Conservation (phyloP, 495 filamentous ascomycete genomes). For the Hypomontagnella submonticulosa region DNA sequence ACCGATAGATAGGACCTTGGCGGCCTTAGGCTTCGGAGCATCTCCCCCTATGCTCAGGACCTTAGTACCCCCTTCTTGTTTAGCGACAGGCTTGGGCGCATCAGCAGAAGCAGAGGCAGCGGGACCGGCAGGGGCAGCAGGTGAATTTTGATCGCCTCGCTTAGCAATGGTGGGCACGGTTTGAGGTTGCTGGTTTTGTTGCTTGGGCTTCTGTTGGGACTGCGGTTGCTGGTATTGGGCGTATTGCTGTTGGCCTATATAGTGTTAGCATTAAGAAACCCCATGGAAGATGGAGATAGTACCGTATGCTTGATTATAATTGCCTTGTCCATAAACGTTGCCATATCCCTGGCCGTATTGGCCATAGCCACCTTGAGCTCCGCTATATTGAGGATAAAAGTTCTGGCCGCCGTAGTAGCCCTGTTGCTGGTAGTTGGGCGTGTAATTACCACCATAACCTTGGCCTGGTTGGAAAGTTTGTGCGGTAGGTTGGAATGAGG, state of each 20-base stretch:
- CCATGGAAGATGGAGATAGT: constrained; percentile 22
- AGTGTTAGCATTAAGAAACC: constrained; percentile 36
- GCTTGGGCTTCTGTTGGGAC: constrained; percentile 65
- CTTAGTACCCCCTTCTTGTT: constrained; percentile 60
- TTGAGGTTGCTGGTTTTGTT: constrained; percentile 57
- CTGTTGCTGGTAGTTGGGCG: constrained; percentile 62
- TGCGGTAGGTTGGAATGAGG: constrained; percentile 83
- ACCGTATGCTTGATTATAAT: constrained; percentile 73
- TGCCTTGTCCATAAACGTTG: constrained; percentile 59
- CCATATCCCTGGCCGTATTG: constrained; percentile 68
- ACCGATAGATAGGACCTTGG: constrained; percentile 77
- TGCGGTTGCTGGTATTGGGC: constrained; percentile 64
- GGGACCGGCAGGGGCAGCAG: constrained; percentile 50
- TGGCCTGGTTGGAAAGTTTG: constrained; percentile 82
- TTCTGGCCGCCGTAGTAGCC: constrained; percentile 59
- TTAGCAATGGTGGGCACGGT: constrained; percentile 75
- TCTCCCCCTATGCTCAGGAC: constrained; percentile 64
- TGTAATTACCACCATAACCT: constrained; percentile 61
- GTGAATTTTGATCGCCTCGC: constrained; percentile 59
- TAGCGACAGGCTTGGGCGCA: constrained; percentile 55
- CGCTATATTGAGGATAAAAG: constrained; percentile 69
- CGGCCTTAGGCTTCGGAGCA: constrained; percentile 65
- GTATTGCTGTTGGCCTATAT: constrained; percentile 53
- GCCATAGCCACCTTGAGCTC: constrained; percentile 55
- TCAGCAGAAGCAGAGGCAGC: constrained; percentile 50